Conservation (phyloP, 306 rosid species). For the Prunus mume region DNA sequence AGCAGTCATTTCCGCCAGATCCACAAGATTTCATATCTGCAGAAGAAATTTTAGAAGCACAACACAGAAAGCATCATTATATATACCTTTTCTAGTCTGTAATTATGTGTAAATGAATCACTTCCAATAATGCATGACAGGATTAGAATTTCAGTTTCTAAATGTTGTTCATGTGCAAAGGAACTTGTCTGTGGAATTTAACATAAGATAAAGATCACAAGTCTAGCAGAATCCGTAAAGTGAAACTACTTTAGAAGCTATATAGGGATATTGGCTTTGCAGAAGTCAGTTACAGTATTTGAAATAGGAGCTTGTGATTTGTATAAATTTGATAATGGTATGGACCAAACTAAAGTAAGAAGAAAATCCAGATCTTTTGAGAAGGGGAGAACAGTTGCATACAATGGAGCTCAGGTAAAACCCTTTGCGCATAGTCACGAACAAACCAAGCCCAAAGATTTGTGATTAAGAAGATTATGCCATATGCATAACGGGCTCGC, state of each 20-base stretch:
- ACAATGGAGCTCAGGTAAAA: conserved; percentile 57
- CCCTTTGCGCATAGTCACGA: conserved; percentile 78
- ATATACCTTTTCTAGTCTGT: not conserved
- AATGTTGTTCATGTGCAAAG: not conserved
- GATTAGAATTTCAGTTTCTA: not conserved
- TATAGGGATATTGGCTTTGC: too few relatives aligned
- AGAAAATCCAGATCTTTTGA: not conserved
- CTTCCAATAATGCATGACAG: not conserved
- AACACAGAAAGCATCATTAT: not conserved
- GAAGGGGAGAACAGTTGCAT: conserved; percentile 25
- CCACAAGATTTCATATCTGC: conserved; percentile 81
- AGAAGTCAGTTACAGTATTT: not conserved
- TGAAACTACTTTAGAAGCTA: not conserved
- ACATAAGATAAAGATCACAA: not conserved
- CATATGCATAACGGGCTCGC: conserved; percentile 59
- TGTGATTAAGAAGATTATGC: conserved; percentile 57
- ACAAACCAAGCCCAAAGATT: conserved; percentile 84
- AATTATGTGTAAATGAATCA: not conserved
- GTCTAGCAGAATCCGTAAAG: not conserved
- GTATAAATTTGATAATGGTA: not conserved
- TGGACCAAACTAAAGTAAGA: not conserved
- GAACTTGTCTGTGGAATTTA: not conserved
- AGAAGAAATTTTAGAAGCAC: conserved; percentile 7
- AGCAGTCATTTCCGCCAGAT: conserved; percentile 56
- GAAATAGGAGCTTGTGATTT: not conserved